Evolutionary conservation across 2,329 filamentous ascomycete genomes (phyloP).

Genomic region (Fusarium mangiferae): DNA sequence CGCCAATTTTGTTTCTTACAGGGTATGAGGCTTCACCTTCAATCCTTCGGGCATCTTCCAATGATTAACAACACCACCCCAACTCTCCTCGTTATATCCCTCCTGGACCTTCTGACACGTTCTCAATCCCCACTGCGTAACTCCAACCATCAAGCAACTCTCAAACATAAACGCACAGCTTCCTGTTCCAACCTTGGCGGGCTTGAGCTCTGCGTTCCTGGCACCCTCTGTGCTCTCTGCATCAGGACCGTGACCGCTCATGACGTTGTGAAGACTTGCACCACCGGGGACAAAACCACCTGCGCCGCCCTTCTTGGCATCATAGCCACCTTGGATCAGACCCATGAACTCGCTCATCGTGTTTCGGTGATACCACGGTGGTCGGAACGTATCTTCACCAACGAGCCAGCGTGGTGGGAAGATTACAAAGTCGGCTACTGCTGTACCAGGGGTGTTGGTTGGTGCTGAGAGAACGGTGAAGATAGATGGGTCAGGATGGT

Average conservation of each 20-base stretch:
- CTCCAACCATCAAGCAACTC: slow-evolving; percentile 75
- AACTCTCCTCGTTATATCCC: slow-evolving; percentile 84
- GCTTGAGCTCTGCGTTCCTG: slow-evolving; percentile 63
- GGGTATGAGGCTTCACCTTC: slow-evolving; percentile 42
- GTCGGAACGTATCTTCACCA: slow-evolving; percentile 75
- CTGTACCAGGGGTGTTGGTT: slow-evolving; percentile 69
- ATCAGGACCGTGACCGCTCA: slow-evolving; percentile 75
- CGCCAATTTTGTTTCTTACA: slow-evolving; percentile 16
- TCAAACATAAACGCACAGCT: slow-evolving; percentile 78
- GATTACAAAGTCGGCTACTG: slow-evolving; percentile 77
- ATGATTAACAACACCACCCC: slow-evolving; percentile 74
- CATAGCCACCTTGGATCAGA: slow-evolving; percentile 67
- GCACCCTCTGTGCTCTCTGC: slow-evolving; percentile 66
- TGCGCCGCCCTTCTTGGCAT: slow-evolving; percentile 66
- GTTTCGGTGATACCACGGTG: slow-evolving; percentile 78
- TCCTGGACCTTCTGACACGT: slow-evolving; percentile 70
- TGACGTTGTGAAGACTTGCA: slow-evolving; percentile 75
- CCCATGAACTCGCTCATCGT: slow-evolving; percentile 75
- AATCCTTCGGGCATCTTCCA: slow-evolving; percentile 60
- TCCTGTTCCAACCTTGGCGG: slow-evolving; percentile 67
- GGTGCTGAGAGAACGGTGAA: slow-evolving; percentile 77
- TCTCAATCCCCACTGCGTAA: slow-evolving; percentile 74
- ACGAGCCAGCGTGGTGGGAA: slow-evolving; percentile 79
- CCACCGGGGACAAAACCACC: slow-evolving; percentile 68
- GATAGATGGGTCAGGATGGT: slow-evolving; percentile 83